Base-by-base conservation (phyloP, 2,329 filamentous ascomycete species). In the Colletotrichum siamense region DNA sequence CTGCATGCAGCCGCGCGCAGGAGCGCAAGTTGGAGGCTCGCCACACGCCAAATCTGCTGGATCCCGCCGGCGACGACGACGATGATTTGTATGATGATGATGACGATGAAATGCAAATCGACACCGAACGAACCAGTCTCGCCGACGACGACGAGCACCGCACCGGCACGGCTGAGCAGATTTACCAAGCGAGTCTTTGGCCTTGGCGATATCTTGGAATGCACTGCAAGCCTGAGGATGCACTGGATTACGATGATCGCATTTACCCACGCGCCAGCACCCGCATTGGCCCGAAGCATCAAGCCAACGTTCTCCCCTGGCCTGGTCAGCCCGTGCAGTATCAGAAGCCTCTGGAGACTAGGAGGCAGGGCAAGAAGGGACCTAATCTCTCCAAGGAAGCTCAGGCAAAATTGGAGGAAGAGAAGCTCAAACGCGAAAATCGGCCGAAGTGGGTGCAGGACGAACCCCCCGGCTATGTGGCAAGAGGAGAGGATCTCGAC, bases 201-300 rank as follows among this genome's bases (percentile, higher is more conserved):
- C 96, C 96, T 3, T 99, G 97, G 87, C 92, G 97, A 77, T 99
- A 99, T 84, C 88, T 99, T 8, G 97, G 97, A 49, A 96, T 98
- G 79, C 97, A 99, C 85, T 98, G 96, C 85, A 95, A 96, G 79
- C 94, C 97, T 1, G 96, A 99, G 84, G 97, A 99, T 86, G 97
- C 95, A 1, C 88, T 99, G 34, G 97, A 99, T 83, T 98, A 98
- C 82, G 97, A 99, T 82, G 97, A 99, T 84, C 94, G 97, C 78
- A 99, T 99, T 79, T 99, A 99, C 82, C 97, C 97, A 10, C 94
- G 97, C 79, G 96, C 97, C 18, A 98, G 96, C 82, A 99, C 97
- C 71, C 94, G 97, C 49, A 89, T 99, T 49, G 97, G 97, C 9
- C 95, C 96, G 12, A 93, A 96, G 71, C 96, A 99, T 84, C 97